Base-by-base conservation (phyloP, 768 basidiomycete species). In the Paxillus ammoniavirescens region DNA sequence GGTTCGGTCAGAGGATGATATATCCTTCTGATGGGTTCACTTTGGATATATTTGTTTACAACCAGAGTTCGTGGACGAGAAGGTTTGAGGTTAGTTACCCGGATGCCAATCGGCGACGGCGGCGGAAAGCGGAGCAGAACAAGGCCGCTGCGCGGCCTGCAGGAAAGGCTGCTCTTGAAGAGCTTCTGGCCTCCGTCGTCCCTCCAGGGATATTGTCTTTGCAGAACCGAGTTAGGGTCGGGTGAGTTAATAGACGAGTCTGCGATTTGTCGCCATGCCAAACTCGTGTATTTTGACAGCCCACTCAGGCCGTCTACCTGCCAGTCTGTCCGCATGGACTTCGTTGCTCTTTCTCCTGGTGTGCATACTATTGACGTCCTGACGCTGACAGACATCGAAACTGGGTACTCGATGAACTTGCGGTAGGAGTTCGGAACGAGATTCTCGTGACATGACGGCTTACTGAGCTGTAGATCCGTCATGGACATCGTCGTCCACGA, bases 11-110 rank as follows among this genome's bases (percentile, higher is more conserved):
- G 45, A 77, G 71, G 56, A 82, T 75, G 71, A 83, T 93, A 63
- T 86, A 82, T 57, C 88, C 89, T 15, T 73, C 87, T 26, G 84
- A 90, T 60, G 74, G 79, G 47, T 94, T 94, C 65, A 86, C 84
- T 47, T 69, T 94, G 61, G 91, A 94, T 56, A 86, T 93, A 3
- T 93, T 94, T 61, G 89, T 93, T 50, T 93, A 87, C 61, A 94
- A 93, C 62, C 86, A 86, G 70, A 85, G 82, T 42, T 73, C 80
- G 42, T 84, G 87, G 83, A 84, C 83, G 47, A 77, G 91, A 54
- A 68, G 89, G 58, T 89, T 93, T 58, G 90, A 91, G 69, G 77
- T 93, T 36, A 84, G 80, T 30, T 86, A 80, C 67, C 85, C 86
- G 2, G 79, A 84, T 60, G 72, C 74, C 31, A 67, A 80, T 52